Evolutionary conservation across 2,329 filamentous ascomycete species (phyloP).

Genomic region (Penicillium frequentans): DNA sequence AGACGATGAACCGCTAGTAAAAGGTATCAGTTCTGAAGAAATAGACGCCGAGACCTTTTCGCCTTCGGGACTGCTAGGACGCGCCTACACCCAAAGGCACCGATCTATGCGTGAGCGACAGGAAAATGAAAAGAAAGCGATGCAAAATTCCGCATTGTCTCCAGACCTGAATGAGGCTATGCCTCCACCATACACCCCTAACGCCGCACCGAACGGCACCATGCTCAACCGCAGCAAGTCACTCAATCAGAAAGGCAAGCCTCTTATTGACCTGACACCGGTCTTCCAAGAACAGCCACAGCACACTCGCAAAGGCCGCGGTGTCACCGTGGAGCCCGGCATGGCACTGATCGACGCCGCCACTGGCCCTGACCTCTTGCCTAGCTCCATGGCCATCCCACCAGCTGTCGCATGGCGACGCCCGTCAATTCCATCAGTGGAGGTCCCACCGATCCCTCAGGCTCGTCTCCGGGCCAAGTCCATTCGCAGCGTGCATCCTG

Average conservation of each 20-base stretch:
- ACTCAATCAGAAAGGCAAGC: slow-evolving; percentile 50
- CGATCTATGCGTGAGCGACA: slow-evolving; percentile 42
- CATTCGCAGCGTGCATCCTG: slow-evolving; percentile 27
- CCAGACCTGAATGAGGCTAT: slow-evolving; percentile 30
- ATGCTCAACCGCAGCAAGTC: slow-evolving; percentile 50
- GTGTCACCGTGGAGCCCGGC: slow-evolving; percentile 45
- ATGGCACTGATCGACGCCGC: slow-evolving; percentile 43
- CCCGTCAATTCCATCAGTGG: slow-evolving; percentile 24
- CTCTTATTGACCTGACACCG: slow-evolving; percentile 68
- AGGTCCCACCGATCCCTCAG: slow-evolving; percentile 7
- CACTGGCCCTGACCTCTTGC: slow-evolving; percentile 38
- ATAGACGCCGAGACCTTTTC: slow-evolving; percentile 35
- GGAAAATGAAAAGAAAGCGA: slow-evolving; percentile 35
- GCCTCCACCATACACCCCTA: slow-evolving; percentile 30
- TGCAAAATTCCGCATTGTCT: slow-evolving; percentile 50
- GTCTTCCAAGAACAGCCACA: slow-evolving; percentile 63
- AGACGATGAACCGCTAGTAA: slow-evolving; percentile 1
- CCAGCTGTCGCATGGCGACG: slow-evolving; percentile 42
- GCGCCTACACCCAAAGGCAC: slow-evolving; percentile 41
- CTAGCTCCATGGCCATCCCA: slow-evolving; percentile 36
- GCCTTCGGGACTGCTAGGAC: slow-evolving; percentile 38
- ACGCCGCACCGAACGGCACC: slow-evolving; percentile 22
- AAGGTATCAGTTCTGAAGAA: slow-evolving; percentile 8
- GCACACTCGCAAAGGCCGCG: slow-evolving; percentile 35
- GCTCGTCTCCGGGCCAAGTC: slow-evolving; percentile 37